Evolutionary conservation across 2,329 filamentous ascomycete genomes (phyloP).

Genomic region (Metarhizium robertsii): DNA sequence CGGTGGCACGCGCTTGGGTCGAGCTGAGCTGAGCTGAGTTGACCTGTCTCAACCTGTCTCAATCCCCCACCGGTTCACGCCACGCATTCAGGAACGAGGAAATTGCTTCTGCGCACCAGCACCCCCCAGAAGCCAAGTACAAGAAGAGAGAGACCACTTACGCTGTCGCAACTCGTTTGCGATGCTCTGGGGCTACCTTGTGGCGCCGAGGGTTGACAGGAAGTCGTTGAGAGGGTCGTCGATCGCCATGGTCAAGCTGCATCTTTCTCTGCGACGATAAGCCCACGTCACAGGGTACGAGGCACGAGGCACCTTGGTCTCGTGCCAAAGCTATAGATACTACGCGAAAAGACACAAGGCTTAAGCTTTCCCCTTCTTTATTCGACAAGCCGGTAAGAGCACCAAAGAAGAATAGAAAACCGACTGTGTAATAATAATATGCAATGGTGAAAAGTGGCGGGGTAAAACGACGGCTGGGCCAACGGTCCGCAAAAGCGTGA

Average conservation of each 20-base stretch:
- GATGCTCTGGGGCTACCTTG: conserved; percentile 35
- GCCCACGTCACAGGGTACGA: neutral
- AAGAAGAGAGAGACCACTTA: conserved; percentile 14
- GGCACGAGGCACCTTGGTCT: neutral
- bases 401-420: neutral
- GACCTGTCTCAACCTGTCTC: no score
- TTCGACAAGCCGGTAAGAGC: neutral
- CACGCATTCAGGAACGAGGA: no score
- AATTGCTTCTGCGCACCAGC: neutral
- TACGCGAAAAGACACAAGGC: neutral
- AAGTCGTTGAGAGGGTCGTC: conserved; percentile 26
- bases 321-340: no score
- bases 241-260: conserved; percentile 17
- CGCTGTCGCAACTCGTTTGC: conserved; percentile 41
- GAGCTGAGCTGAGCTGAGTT: no score
- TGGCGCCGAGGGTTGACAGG: conserved; percentile 41
- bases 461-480: neutral
- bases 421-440: no score
- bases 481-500: neutral
- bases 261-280: conserved; percentile 9
- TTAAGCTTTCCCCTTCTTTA: neutral
- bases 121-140: neutral
- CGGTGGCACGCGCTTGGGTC: no score
- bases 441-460: neutral
- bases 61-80: no score